Evolutionary conservation across 108 stramenopile species (phyloP), one percentile per base, ranked within the genome.

Genomic region (Pseudonitzschia delicatissima): DNA sequence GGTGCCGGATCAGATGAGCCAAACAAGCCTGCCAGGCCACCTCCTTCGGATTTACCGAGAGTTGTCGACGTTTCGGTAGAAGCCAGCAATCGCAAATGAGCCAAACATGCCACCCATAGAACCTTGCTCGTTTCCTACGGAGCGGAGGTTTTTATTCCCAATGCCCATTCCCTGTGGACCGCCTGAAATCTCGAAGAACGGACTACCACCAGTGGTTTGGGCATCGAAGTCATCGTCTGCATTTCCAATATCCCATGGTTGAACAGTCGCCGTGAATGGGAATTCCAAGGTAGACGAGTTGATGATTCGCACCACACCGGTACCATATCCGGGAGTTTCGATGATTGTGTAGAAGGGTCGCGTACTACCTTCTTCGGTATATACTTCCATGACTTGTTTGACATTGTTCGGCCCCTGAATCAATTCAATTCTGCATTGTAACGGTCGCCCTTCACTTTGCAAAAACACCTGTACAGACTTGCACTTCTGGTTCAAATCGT

Each of bases 251-350:
- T 81, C 66, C 67, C 86, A 87, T 12, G 86, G 80, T 72, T 85
- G 85, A 13, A 85, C 77, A 67, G 61, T 69, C 26, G 84, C 87
- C 26, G 82, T 79, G 62, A 92, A 63, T 6, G 91, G 91, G 76
- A 88, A 92, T 71, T 92, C 91, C 59, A 92, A 74, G 17, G 87
- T 84, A 31, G 83, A 84, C 28, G 85, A 85, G 63, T 87, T 87
- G n/a, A 81, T 71, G 67, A 87, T 76, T 39, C 80, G 71, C 20
- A 87, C 71, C 26, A 81, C 80, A 55, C 53, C 53, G 31, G 78
- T 81, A 39, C 80, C 82, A 71, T 66, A 57, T 59, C 81, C 82
- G 0, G 86, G 86, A 18, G 81, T 84, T 61, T 87, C 76, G 53
- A 87, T 75, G 55, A 82, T 71, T 20, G 74, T 72, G 34, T 69